phyloP scores from a whole-genome alignment of 352 stramenopile genomes.

The Bremia lactucae region DNA sequence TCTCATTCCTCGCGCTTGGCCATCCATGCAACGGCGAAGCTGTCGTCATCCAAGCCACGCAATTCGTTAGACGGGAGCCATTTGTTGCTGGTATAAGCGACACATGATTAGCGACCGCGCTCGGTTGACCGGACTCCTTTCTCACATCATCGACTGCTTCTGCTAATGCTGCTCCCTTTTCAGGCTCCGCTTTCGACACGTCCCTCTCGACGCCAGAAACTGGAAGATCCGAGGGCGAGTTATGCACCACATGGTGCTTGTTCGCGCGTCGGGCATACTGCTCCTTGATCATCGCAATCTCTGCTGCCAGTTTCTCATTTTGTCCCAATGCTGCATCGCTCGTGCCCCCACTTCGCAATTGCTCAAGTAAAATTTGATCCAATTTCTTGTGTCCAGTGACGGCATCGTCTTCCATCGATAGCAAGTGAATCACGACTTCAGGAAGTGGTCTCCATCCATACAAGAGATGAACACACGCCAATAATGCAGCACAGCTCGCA shows the following conservation, averaged over 20 bases:
- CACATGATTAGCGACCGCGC: too few species aligned
- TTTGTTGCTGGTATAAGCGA: not conserved
- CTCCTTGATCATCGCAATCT: conserved; percentile 65
- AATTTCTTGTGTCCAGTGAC: conserved; percentile 18
- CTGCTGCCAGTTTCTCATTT: conserved; percentile 44
- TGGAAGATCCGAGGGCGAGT: conserved; percentile 18
- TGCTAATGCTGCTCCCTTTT: not conserved
- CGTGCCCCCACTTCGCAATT: conserved; percentile 28
- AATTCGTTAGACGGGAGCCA: too few species aligned
- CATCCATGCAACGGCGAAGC: conserved; percentile 33
- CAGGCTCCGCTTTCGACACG: not conserved
- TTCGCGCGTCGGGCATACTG: conserved; percentile 59
- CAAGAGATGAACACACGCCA: conserved; percentile 69
- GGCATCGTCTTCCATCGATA: conserved; percentile 20
- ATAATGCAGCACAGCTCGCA: conserved; percentile 58
- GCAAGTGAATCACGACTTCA: conserved; percentile 57
- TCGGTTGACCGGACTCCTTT: too few species aligned
- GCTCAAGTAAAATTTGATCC: conserved; percentile 27
- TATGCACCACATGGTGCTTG: conserved; percentile 42
- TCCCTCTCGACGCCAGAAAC: conserved; percentile 12
- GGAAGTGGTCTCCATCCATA: conserved; percentile 65
- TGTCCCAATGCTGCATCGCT: conserved; percentile 11
- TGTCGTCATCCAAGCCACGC: conserved; percentile 27
- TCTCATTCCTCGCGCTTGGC: conserved; percentile 5
- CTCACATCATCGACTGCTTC: not conserved